Conservation (phyloP, 179 eudicot species). For the Silene coronaria region DNA sequence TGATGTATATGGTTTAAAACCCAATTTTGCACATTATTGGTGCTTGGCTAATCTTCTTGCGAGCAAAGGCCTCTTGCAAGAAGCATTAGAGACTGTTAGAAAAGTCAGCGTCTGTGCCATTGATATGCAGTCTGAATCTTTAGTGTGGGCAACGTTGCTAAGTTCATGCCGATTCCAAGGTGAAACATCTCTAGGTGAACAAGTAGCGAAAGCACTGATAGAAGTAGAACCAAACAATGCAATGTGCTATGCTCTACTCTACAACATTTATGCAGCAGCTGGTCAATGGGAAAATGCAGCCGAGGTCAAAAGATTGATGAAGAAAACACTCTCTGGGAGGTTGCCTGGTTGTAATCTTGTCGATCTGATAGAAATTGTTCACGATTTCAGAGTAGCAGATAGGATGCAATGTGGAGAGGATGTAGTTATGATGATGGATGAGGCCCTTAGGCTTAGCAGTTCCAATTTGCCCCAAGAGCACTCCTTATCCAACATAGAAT, state of each 20-base stretch:
- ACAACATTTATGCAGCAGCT: slow-evolving; percentile 57
- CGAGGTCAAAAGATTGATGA: slow-evolving; percentile 44
- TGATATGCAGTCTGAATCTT: slow-evolving; percentile 35
- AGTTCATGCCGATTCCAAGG: slow-evolving; percentile 52
- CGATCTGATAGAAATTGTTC: slow-evolving; percentile 50
- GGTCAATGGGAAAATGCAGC: slow-evolving; percentile 68
- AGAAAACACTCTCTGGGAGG: slow-evolving; percentile 23
- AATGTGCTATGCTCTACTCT: slow-evolving; percentile 48
- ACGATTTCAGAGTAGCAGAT: slow-evolving; percentile 27
- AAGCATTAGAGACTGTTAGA: slow-evolving; percentile 50
- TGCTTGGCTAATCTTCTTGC: slow-evolving; percentile 73
- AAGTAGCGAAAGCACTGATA: slow-evolving; percentile 46
- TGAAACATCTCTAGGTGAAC: slow-evolving; percentile 42
- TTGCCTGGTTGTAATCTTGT: slow-evolving; percentile 49
- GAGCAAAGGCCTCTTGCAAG: slow-evolving; percentile 45
- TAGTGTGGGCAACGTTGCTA: slow-evolving; percentile 54
- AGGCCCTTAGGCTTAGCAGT: slow-evolving; percentile 2
- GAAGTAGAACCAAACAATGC: slow-evolving; percentile 50
- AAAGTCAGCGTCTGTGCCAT: slow-evolving; percentile 32
- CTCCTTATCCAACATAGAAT: slow-evolving; percentile 16
- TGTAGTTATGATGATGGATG: slow-evolving; percentile 21
- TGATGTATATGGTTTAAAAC: slow-evolving; percentile 38
- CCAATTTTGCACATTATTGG: slow-evolving; percentile 74
- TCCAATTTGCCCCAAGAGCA: slow-evolving; percentile 3
- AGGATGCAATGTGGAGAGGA: slow-evolving; percentile 16